phyloP scores from a whole-genome alignment of 495 filamentous ascomycete species.

The Neurospora sp. region DNA sequence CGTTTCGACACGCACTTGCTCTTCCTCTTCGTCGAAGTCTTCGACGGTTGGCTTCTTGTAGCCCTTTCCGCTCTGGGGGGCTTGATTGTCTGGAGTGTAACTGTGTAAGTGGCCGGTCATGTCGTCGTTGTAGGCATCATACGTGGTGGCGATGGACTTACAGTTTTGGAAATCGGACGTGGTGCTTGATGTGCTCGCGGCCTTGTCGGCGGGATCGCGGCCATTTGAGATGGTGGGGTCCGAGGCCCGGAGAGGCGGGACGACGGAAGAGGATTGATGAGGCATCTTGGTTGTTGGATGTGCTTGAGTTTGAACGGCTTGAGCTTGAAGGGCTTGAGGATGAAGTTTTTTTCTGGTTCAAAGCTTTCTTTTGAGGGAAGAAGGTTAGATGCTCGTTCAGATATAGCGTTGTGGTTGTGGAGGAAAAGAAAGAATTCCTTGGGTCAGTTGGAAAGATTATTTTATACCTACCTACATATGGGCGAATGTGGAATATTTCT shows the following conservation, averaged over 20 bases:
- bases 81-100: neutral
- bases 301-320: neutral
- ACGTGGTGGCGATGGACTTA: neutral
- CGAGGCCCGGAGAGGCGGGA: neutral
- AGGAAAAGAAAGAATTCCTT: neutral
- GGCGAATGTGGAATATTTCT: neutral
- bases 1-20: too few species aligned
- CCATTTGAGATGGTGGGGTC: neutral
- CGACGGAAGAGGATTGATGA: neutral
- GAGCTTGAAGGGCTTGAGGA: neutral
- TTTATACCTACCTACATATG: neutral
- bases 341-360: too few species aligned
- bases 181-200: neutral
- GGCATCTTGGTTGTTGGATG: neutral
- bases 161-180: neutral
- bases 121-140: neutral
- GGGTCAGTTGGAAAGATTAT: neutral
- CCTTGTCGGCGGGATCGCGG: too few species aligned
- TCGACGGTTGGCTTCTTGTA: too few species aligned
- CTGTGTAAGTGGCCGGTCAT: neutral
- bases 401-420: neutral
- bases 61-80: neutral
- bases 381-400: neutral
- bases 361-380: neutral
- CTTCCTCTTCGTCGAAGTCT: too few species aligned